A percentile compares a stretch with the other conserved stretches of the same genome.
These are phyloP conservation scores for Clonostachys rhizophaga DNA, from an alignment of 2,329 filamentous ascomycete genomes.

Conservation along the genomic window DNA sequence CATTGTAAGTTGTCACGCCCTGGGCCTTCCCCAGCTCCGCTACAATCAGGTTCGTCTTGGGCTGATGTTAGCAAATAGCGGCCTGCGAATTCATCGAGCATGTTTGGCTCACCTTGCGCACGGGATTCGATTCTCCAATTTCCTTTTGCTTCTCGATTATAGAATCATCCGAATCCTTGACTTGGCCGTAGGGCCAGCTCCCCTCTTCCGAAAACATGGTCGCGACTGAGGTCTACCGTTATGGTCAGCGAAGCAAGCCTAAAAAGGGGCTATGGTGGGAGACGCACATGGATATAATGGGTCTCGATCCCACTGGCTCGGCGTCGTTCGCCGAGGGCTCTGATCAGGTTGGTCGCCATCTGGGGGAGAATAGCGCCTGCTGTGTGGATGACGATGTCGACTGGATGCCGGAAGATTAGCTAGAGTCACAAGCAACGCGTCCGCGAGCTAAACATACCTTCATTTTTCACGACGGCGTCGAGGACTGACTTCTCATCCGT, in stretches of 20 bases:
- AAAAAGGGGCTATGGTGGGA: rapidly evolving
- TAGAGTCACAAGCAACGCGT: too few relatives aligned
- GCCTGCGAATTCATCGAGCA: background rate
- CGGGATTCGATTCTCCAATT: conserved; percentile 13
- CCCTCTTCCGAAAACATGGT: conserved; percentile 15
- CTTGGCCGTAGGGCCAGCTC: conserved; percentile 21
- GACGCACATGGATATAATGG: conserved; percentile 25
- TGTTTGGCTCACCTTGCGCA: conserved; percentile 15
- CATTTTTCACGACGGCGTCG: conserved; percentile 10
- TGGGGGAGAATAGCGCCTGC: conserved; percentile 19
- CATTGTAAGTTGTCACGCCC: conserved; percentile 18
- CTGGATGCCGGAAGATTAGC: conserved; percentile 8
- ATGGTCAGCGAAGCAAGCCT: background rate
- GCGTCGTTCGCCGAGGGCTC: conserved; percentile 21
- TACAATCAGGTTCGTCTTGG: conserved; percentile 17
- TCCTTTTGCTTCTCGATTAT: conserved; percentile 20
- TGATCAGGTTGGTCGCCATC: conserved; percentile 18
- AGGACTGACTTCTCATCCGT: conserved; percentile 15
- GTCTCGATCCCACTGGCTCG: conserved; percentile 12
- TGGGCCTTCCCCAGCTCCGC: conserved; percentile 17
- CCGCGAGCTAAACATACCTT: conserved; percentile 11
- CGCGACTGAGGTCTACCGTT: conserved; percentile 14
- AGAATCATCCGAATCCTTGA: conserved; percentile 18
- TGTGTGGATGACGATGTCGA: conserved; percentile 27
- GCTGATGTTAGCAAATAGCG: background rate